A percentile compares a stretch with the other conserved stretches of the same genome.
Evolutionary conservation across 108 stramenopile species (phyloP).

Genomic region (Asterionellopsis glacialis): DNA sequence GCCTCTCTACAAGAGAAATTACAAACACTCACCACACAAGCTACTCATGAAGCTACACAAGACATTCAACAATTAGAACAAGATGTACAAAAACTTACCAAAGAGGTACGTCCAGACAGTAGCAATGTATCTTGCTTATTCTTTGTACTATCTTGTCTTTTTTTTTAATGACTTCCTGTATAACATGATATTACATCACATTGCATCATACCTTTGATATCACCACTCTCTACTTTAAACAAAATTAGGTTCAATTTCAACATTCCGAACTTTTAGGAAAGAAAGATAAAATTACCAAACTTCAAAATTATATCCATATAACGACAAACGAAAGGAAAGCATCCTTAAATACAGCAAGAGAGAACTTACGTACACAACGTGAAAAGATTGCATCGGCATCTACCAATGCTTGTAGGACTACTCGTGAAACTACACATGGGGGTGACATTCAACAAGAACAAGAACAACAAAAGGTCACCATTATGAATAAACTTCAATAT

Average conservation of each 20-base stretch:
- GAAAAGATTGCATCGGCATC: slow-evolving; percentile 1
- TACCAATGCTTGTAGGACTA: not conserved
- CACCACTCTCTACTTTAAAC: not conserved
- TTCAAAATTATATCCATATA: not conserved
- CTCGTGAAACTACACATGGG: not conserved
- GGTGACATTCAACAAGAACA: not conserved
- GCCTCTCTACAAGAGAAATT: not conserved
- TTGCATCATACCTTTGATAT: not conserved
- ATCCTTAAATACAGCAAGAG: not conserved
- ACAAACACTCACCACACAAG: not conserved
- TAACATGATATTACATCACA: not conserved
- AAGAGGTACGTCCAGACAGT: not conserved
- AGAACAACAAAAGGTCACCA: not conserved
- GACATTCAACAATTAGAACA: slow-evolving; percentile 1
- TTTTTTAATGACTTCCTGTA: not conserved
- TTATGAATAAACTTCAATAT: not conserved
- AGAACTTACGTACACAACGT: not conserved
- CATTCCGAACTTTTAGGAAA: slow-evolving; percentile 14
- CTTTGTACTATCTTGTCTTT: not conserved
- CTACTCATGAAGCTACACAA: not conserved
- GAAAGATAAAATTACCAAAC: slow-evolving; percentile 2
- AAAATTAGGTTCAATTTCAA: slow-evolving; percentile 12
- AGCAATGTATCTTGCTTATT: not conserved
- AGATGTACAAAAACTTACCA: slow-evolving; percentile 3
- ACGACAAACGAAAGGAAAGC: not conserved